Conservation (phyloP, 148 eudicot genomes). For the Cornus florida region DNA sequence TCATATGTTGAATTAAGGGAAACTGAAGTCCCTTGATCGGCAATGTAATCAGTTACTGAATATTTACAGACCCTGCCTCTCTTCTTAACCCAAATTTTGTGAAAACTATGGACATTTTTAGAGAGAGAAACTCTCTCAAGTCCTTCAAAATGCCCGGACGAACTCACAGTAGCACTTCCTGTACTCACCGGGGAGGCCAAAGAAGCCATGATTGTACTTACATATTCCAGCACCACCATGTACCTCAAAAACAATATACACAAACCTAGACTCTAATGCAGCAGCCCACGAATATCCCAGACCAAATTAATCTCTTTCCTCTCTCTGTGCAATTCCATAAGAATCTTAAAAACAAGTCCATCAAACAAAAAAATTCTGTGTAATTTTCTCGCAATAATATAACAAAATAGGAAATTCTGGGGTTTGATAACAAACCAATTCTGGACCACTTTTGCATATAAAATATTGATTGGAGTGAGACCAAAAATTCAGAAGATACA, state of each 20-base stretch:
- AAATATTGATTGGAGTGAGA: not conserved
- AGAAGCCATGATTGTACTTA: conserved; percentile 55
- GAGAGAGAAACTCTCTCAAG: conserved; percentile 47
- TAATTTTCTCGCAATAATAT: not conserved
- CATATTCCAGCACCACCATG: conserved; percentile 22
- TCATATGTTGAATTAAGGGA: conserved; percentile 64
- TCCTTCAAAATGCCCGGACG: conserved; percentile 56
- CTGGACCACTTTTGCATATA: not conserved
- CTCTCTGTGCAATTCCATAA: not conserved
- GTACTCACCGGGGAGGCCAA: conserved; percentile 87
- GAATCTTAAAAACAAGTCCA: not conserved
- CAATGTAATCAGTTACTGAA: conserved; percentile 67
- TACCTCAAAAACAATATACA: conserved; percentile 4
- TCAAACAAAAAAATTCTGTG: not conserved
- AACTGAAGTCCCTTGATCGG: conserved; percentile 74
- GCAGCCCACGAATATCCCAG: not conserved
- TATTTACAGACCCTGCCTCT: conserved; percentile 83
- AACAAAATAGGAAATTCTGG: not conserved
- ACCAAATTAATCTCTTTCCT: not conserved
- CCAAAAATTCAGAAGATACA: not conserved
- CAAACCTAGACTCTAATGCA: conserved; percentile 21
- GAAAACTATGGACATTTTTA: conserved; percentile 49
- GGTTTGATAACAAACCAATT: not conserved
- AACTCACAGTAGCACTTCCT: conserved; percentile 62
- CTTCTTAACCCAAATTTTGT: conserved; percentile 48